Conservation (phyloP, 768 basidiomycete species). For the Cystofilobasidium bisporidii region DNA sequence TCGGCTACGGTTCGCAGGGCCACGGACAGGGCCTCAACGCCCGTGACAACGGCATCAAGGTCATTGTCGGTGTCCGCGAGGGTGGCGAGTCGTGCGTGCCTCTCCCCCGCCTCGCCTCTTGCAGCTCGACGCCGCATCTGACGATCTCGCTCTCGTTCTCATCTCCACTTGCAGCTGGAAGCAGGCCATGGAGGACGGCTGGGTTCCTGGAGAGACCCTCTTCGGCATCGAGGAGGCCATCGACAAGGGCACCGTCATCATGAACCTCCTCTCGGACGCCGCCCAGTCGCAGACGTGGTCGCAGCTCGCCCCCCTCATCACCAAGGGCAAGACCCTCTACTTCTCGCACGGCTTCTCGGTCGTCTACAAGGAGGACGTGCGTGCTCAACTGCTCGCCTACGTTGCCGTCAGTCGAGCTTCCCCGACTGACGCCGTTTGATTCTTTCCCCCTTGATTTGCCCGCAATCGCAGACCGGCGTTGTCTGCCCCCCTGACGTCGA, state of each 20-base stretch:
- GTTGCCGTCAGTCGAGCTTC: too few species aligned
- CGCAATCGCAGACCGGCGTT: slow-evolving; percentile 58
- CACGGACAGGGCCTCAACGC: slow-evolving; percentile 98
- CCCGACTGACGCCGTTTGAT: not conserved
- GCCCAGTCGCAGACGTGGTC: slow-evolving; percentile 98
- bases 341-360: slow-evolving; percentile 99
- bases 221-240: slow-evolving; percentile 99
- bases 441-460: not conserved
- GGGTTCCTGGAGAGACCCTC: slow-evolving; percentile 82
- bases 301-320: slow-evolving; percentile 80
- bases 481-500: slow-evolving; percentile 86
- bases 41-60: slow-evolving; percentile 96
- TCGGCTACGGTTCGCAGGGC: slow-evolving; percentile 96
- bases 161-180: slow-evolving; percentile 51
- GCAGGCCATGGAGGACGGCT: slow-evolving; percentile 60
- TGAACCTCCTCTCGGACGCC: slow-evolving; percentile 98
- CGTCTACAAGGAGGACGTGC: slow-evolving; percentile 82
- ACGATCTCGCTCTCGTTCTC: not conserved
- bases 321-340: slow-evolving; percentile 99
- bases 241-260: slow-evolving; percentile 90
- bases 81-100: slow-evolving; percentile 61
- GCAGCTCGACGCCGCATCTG: not conserved
- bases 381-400: slow-evolving; percentile 27
- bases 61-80: slow-evolving; percentile 96
- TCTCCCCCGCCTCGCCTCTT: slow-evolving; percentile 77